phyloP scores from a whole-genome alignment of 257 asterid species.

The Nyctanthes arbortristis region DNA sequence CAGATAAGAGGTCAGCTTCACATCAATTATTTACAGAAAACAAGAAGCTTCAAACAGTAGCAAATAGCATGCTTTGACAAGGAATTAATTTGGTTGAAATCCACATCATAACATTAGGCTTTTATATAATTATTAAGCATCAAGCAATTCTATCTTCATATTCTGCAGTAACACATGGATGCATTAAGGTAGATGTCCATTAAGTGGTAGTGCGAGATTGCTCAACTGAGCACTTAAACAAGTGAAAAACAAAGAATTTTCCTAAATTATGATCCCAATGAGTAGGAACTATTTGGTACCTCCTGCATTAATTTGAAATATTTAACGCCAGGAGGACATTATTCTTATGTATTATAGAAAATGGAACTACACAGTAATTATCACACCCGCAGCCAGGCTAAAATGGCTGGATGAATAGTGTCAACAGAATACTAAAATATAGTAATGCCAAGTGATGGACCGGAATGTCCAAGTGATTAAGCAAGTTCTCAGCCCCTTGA shows the following conservation, averaged over 20 bases:
- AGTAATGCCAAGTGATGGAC: conserved; percentile 22
- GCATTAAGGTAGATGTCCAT: not conserved
- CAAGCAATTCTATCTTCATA: not conserved
- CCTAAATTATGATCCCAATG: not conserved
- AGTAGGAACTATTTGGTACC: not conserved
- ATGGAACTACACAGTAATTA: not conserved
- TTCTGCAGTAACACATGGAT: not conserved
- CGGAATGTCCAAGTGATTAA: conserved; percentile 63
- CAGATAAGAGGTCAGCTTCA: not conserved
- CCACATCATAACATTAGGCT: not conserved
- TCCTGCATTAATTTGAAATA: not conserved
- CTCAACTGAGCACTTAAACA: not conserved
- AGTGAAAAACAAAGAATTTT: not conserved
- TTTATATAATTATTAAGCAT: not conserved
- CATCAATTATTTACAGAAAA: not conserved
- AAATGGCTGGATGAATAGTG: too few species aligned
- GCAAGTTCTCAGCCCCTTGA: conserved; percentile 71
- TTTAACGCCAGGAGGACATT: not conserved
- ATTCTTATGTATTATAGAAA: not conserved
- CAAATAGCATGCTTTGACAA: not conserved
- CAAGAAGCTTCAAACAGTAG: not conserved
- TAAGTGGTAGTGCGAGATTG: not conserved
- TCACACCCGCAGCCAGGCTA: too few species aligned
- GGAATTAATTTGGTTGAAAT: not conserved
- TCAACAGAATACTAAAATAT: too few species aligned